A percentile compares a stretch with the other conserved stretches of the same genome.
Evolutionary conservation across 2,329 filamentous ascomycete species (phyloP).

Genomic region (Alternaria arborescens): DNA sequence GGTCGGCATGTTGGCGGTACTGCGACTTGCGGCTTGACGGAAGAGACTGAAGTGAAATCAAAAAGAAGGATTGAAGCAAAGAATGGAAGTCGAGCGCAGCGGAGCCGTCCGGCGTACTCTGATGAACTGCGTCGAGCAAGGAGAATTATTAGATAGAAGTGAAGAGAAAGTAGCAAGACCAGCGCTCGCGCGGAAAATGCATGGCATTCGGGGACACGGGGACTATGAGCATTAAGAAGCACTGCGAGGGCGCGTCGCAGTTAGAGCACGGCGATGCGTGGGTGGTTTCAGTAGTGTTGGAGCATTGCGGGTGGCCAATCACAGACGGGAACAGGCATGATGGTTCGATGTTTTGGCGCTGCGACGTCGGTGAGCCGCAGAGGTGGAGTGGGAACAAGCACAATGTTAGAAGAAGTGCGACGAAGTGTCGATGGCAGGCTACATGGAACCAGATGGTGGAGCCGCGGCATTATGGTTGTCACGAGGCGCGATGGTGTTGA

Average conservation of each 20-base stretch:
- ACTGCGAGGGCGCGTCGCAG: constrained; percentile 45
- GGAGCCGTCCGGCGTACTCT: constrained; percentile 52
- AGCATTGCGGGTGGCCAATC: constrained; percentile 42
- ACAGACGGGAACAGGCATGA: constrained; percentile 23
- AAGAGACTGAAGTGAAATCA: constrained; percentile 15
- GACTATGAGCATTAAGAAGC: constrained; percentile 47
- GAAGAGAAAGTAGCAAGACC: constrained; percentile 35
- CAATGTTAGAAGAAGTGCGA: neutral
- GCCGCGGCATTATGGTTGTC: neutral
- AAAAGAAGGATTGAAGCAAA: constrained; percentile 25
- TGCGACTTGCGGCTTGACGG: constrained; percentile 22
- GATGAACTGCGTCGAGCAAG: constrained; percentile 41
- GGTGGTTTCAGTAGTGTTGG: constrained; percentile 48
- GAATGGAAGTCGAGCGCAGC: constrained; percentile 45
- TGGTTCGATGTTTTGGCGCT: constrained; percentile 41
- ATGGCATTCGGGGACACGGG: constrained; percentile 35
- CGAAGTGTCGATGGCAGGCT: neutral
- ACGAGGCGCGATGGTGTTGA: constrained; percentile 17
- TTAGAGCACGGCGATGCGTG: constrained; percentile 39
- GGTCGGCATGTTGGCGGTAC: constrained; percentile 57
- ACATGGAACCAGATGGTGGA: neutral
- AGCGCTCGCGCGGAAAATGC: constrained; percentile 35
- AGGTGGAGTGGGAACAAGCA: constrained; percentile 6
- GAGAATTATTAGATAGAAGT: constrained; percentile 42
- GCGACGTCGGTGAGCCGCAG: constrained; percentile 24